phyloP scores from a whole-genome alignment of 2,329 filamentous ascomycete genomes.

The Chrysosporium queenslandicum region DNA sequence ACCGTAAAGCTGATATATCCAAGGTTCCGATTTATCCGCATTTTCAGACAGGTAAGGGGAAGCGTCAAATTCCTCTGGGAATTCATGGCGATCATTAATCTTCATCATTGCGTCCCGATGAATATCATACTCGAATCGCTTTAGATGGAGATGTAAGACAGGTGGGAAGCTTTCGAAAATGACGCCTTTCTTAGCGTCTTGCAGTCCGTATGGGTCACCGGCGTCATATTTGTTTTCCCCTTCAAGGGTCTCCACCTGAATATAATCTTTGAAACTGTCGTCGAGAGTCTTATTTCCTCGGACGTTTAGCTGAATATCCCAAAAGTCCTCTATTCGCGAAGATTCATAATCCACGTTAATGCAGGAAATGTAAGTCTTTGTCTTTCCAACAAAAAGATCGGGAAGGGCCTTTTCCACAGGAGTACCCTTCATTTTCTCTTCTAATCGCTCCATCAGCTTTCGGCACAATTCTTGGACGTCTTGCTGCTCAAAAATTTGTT shows the following conservation, averaged over 20 bases:
- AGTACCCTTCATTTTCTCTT: slow-evolving; percentile 97
- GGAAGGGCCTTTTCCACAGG: slow-evolving; percentile 79
- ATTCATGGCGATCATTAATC: slow-evolving; percentile 50
- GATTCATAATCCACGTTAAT: slow-evolving; percentile 98
- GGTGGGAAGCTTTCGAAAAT: slow-evolving; percentile 59
- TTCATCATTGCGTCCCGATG: slow-evolving; percentile 98
- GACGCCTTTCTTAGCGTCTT: slow-evolving; percentile 95
- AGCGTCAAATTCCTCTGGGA: slow-evolving; percentile 48
- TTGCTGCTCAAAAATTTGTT: slow-evolving; percentile 97
- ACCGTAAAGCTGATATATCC: slow-evolving; percentile 85
- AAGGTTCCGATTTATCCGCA: slow-evolving; percentile 78
- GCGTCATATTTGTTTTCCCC: slow-evolving; percentile 98
- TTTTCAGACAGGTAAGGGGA: slow-evolving; percentile 77
- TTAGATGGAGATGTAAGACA: slow-evolving; percentile 20
- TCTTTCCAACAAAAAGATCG: slow-evolving; percentile 90
- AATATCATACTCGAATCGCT: slow-evolving; percentile 96
- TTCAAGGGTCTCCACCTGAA: slow-evolving; percentile 91
- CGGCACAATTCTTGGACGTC: slow-evolving; percentile 95
- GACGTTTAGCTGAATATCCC: slow-evolving; percentile 97
- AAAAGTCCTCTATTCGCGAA: slow-evolving; percentile 91
- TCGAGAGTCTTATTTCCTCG: slow-evolving; percentile 85
- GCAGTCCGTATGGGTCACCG: slow-evolving; percentile 75
- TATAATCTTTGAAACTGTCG: slow-evolving; percentile 91
- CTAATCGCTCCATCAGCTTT: slow-evolving; percentile 94
- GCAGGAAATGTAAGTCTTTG: slow-evolving; percentile 97